phyloP scores from a whole-genome alignment of 2,329 filamentous ascomycete species.

The Fusarium penzigii region DNA sequence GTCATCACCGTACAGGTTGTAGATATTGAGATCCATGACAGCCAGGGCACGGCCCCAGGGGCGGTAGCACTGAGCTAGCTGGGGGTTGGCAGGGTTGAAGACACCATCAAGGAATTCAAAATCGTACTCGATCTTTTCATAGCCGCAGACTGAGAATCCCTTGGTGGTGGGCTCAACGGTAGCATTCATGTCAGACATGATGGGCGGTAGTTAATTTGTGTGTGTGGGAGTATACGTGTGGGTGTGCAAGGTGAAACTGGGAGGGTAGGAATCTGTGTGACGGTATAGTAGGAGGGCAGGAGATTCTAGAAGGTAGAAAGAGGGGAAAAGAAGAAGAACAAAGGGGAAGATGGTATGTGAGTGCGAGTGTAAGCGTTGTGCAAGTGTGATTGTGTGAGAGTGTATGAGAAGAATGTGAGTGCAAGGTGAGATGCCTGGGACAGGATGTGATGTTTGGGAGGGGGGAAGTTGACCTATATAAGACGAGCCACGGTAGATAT shows the following conservation, averaged over 20 bases:
- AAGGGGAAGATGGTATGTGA: not conserved
- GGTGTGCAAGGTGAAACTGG: constrained; percentile 11
- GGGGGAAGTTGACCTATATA: not conserved
- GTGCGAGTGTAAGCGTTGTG: not conserved
- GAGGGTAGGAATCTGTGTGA: not conserved
- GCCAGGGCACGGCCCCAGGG: constrained; percentile 66
- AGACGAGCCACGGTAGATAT: not conserved
- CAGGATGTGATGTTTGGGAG: not conserved
- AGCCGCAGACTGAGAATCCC: constrained; percentile 71
- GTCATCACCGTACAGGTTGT: constrained; percentile 64
- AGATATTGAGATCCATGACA: constrained; percentile 72
- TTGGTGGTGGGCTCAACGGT: constrained; percentile 62
- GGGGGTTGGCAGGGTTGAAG: constrained; percentile 60
- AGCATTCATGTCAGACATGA: constrained; percentile 71
- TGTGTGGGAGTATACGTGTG: not conserved
- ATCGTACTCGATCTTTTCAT: constrained; percentile 76
- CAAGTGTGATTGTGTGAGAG: not conserved
- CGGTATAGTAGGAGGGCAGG: not conserved
- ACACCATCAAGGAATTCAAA: constrained; percentile 72
- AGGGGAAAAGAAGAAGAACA: not conserved
- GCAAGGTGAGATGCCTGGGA: not conserved
- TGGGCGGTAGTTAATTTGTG: constrained; percentile 18
- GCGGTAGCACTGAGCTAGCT: constrained; percentile 66
- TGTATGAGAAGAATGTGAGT: not conserved
- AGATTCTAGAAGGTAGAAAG: not conserved